These are phyloP conservation scores for Alternaria ventricosa DNA, from an alignment of 2,329 filamentous ascomycete species.

Conservation along the genomic window DNA sequence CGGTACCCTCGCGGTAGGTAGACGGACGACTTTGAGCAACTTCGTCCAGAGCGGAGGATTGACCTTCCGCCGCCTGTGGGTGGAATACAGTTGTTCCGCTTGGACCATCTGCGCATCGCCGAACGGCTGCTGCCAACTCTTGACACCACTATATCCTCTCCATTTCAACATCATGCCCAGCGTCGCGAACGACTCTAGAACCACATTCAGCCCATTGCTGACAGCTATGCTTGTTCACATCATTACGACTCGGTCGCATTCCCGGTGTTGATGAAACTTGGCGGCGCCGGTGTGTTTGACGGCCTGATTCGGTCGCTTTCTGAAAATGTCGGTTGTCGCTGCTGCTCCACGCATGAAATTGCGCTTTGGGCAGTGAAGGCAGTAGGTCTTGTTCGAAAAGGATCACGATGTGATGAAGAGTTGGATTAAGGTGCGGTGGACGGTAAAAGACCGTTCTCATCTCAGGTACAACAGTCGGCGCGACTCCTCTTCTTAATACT, in stretches of 20 bases:
- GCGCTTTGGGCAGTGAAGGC: background rate
- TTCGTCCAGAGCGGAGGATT: background rate
- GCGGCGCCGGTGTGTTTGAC: slow-evolving; percentile 18
- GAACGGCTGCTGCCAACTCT: background rate
- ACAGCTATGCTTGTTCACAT: background rate
- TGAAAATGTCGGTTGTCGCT: background rate
- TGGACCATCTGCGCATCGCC: background rate
- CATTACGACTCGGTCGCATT: slow-evolving; percentile 8
- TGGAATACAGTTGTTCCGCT: background rate
- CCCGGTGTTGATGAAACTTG: slow-evolving; percentile 7
- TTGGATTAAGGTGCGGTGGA: background rate
- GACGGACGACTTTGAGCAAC: background rate
- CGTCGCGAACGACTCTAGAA: background rate
- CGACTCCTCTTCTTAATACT: background rate
- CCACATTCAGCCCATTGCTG: background rate
- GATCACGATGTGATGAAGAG: background rate
- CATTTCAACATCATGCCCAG: background rate
- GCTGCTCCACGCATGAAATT: background rate
- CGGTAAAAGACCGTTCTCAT: background rate
- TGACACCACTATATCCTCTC: background rate
- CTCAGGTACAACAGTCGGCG: background rate
- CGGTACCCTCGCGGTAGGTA: background rate
- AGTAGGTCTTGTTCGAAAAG: background rate
- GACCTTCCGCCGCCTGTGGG: background rate
- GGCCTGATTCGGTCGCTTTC: slow-evolving; percentile 7